Percentiles rank a stretch among this genome's conserved stretches.
These are phyloP conservation scores for Apiospora pterosperma DNA, from an alignment of 2,329 filamentous ascomycete genomes.

Conservation along the genomic window DNA sequence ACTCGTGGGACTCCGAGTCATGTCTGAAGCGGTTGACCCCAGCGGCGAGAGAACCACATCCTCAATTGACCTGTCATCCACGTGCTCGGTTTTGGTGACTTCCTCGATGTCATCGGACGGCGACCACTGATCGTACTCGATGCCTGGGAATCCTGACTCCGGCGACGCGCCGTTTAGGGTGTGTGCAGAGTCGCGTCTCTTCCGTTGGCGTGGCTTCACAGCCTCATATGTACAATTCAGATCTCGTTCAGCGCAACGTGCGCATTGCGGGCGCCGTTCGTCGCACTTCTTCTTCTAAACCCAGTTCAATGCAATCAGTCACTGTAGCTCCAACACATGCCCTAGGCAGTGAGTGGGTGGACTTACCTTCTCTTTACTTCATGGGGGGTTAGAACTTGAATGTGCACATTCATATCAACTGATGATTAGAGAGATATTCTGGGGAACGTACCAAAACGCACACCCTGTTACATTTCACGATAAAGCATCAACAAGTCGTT, in stretches of 20 bases:
- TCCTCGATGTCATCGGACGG: conserved; percentile 7
- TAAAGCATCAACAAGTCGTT: not conserved
- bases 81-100: conserved; percentile 17
- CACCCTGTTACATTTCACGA: conserved; percentile 37
- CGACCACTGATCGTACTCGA: conserved; percentile 19
- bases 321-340: not conserved
- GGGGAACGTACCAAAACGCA: conserved; percentile 44
- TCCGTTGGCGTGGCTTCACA: conserved; percentile 39
- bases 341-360: not conserved
- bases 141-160: not conserved
- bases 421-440: not conserved
- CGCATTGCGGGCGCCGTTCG: conserved; percentile 47
- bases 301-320: not conserved
- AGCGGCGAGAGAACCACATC: conserved; percentile 9
- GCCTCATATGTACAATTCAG: conserved; percentile 49
- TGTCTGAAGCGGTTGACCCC: conserved; percentile 13
- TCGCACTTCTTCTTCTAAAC: conserved; percentile 58
- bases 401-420: not conserved
- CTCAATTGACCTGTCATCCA: conserved; percentile 6
- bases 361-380: conserved; percentile 53
- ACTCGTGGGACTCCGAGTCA: conserved; percentile 28
- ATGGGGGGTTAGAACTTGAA: not conserved
- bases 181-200: conserved; percentile 31
- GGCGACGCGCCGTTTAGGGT: conserved; percentile 9
- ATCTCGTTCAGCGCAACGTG: conserved; percentile 46